Percentiles rank a stretch among this genome's conserved stretches.
These are phyloP conservation scores for Coemansia sp. DNA, from an alignment of 192 early-diverging fungal species.

Conservation along the genomic window DNA sequence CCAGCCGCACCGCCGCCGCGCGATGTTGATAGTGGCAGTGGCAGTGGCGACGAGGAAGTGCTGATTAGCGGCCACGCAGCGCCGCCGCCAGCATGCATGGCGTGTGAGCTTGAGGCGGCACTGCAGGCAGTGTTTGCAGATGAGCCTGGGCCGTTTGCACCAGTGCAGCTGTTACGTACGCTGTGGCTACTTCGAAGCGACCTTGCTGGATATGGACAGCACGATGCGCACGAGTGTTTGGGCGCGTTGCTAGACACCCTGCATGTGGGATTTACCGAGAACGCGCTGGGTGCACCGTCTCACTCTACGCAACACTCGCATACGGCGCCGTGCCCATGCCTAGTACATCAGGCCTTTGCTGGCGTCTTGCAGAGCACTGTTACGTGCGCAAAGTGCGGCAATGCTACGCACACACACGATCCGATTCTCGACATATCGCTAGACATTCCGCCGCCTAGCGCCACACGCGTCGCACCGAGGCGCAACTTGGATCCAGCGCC, in stretches of 20 bases:
- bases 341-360: constrained; percentile 87
- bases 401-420: constrained; percentile 77
- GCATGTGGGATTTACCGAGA: constrained; percentile 65
- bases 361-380: constrained; percentile 90
- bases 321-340: constrained; percentile 65
- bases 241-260: constrained; percentile 85
- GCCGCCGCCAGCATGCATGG: constrained; percentile 65
- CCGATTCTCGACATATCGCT: constrained; percentile 91
- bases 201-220: constrained; percentile 89
- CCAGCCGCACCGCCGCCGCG: constrained; percentile 12
- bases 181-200: constrained; percentile 89
- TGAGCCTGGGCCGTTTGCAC: constrained; percentile 73
- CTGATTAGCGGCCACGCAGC: constrained; percentile 9
- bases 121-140: constrained; percentile 76
- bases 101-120: constrained; percentile 87
- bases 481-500: background rate
- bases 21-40: background rate
- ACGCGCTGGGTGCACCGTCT: constrained; percentile 11
- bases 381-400: constrained; percentile 77
- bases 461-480: constrained; percentile 27
- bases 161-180: constrained; percentile 76
- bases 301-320: constrained; percentile 19
- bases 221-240: constrained; percentile 98
- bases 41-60: constrained; percentile 11
- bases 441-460: constrained; percentile 58